Percentiles rank a stretch among this genome's conserved stretches.
phyloP scores from a whole-genome alignment of 306 rosid genomes.

The Trichosanthes cucumerina region DNA sequence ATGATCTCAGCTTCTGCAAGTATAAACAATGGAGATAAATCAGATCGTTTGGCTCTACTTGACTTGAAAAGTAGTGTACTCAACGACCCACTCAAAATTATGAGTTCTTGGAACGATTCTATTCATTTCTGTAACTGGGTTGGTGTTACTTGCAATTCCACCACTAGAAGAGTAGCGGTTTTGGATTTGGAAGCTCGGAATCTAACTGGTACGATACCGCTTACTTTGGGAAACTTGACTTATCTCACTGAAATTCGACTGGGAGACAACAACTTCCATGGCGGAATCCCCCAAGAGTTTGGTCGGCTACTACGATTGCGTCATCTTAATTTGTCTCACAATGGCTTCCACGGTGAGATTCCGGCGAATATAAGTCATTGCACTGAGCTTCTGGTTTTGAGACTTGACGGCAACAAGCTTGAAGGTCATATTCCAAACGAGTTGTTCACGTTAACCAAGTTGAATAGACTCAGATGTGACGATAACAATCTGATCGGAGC shows the following conservation, averaged over 20 bases:
- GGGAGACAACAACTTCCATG: conserved; percentile 11
- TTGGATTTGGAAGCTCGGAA: conserved; percentile 11
- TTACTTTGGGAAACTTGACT: conserved; percentile 27
- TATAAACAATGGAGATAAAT: conserved; percentile 2
- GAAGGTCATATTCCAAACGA: conserved; percentile 15
- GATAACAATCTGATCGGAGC: conserved; percentile 26
- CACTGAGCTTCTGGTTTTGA: background rate
- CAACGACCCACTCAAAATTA: conserved; percentile 16
- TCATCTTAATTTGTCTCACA: conserved; percentile 12
- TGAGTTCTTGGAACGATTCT: conserved; percentile 36
- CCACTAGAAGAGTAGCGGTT: conserved; percentile 6
- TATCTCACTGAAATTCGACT: conserved; percentile 20
- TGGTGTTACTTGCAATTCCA: conserved; percentile 23
- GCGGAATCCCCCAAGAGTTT: conserved; percentile 25
- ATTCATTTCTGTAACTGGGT: conserved; percentile 18
- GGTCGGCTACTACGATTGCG: background rate
- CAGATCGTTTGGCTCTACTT: conserved; percentile 20
- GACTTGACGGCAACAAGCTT: background rate
- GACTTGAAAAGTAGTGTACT: conserved; percentile 19
- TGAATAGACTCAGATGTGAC: background rate
- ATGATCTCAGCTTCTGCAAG: background rate
- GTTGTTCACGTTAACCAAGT: conserved; percentile 9
- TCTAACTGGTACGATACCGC: conserved; percentile 18
- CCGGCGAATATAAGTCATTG: background rate
- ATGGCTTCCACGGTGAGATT: background rate